A percentile compares a stretch with the other conserved stretches of the same genome.
phyloP scores from a whole-genome alignment of 2,329 filamentous ascomycete genomes.

The Hirsutella thompsonii region DNA sequence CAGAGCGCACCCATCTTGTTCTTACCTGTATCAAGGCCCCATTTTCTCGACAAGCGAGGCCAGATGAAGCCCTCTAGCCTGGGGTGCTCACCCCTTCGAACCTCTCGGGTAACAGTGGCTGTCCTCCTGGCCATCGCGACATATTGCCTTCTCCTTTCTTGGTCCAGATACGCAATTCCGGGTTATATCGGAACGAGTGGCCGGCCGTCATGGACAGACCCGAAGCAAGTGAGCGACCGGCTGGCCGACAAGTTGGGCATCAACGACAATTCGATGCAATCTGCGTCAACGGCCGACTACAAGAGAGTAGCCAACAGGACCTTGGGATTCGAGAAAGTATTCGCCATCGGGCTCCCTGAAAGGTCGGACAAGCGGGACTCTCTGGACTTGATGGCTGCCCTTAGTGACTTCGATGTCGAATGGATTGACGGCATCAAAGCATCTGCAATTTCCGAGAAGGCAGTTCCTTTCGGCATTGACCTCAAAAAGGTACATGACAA shows the following conservation, averaged over 20 bases:
- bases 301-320: constrained; percentile 7
- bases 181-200: not conserved
- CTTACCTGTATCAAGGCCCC: not conserved
- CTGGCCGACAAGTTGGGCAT: not conserved
- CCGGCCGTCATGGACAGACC: not conserved
- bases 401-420: constrained; percentile 29
- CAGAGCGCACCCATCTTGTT: too few relatives aligned
- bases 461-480: constrained; percentile 16
- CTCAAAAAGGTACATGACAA: constrained; percentile 13
- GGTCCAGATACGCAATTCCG: not conserved
- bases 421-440: constrained; percentile 33
- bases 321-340: constrained; percentile 31
- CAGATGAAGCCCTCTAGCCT: constrained; percentile 1
- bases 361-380: constrained; percentile 37
- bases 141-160: not conserved
- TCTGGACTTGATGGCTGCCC: constrained; percentile 30
- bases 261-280: not conserved
- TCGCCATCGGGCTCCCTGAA: constrained; percentile 35
- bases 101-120: not conserved
- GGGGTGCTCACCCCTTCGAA: not conserved
- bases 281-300: constrained; percentile 1
- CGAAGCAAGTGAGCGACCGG: not conserved
- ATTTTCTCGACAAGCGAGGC: not conserved
- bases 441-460: constrained; percentile 21
- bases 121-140: not conserved